Base-by-base conservation (phyloP, 352 stramenopile genomes). In the Phytopythium vexans region DNA sequence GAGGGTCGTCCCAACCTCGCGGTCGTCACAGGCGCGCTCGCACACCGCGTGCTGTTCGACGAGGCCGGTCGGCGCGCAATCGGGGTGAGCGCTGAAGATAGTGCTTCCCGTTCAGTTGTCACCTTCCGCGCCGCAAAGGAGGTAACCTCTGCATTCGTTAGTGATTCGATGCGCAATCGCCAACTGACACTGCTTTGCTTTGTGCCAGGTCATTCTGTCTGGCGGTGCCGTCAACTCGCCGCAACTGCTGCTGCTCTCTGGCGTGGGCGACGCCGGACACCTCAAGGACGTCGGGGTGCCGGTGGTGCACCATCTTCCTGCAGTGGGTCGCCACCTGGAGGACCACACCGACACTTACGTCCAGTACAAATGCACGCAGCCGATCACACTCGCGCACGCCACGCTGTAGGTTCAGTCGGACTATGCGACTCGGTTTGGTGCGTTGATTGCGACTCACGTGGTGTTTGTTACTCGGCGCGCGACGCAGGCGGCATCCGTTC, bases 311-410 rank as follows among this genome's bases (percentile, higher is more conserved):
- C 66, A 95, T 56, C 32, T 92, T 40, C 79, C 85, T 3, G 83
- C 83, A 8, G 85, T 96, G 15, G 87, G 87, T 16, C 68, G 89
- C 54, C 91, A 96, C 71, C 84, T 96, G 75, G 85, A 96, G 51
- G 87, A 95, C 56, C 87, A 96, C 60, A 47, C 95, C n/a, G 87
- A 95, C 49, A 54, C 94, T 41, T 96, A 95, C 62, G 69, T 96
- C 56, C 82, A 96, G 66, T 96, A 94, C 74, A 65, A 75, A 52
- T 92, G 80, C 64, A 90, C 84, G 41, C 79, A 92, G 60, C 86
- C 86, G 16, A 92, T 95, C 46, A 95, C 84, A 48, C 80, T 96
- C 16, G 86, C 94, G 59, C 90, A 94, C 51, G 83, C 87, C 10
- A 92, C 84, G 5, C 91, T 66, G 59, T 86, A 66, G 35, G 60